Evolutionary conservation across 108 stramenopile genomes (phyloP).

Genomic region (Nannochloropsis granulata): DNA sequence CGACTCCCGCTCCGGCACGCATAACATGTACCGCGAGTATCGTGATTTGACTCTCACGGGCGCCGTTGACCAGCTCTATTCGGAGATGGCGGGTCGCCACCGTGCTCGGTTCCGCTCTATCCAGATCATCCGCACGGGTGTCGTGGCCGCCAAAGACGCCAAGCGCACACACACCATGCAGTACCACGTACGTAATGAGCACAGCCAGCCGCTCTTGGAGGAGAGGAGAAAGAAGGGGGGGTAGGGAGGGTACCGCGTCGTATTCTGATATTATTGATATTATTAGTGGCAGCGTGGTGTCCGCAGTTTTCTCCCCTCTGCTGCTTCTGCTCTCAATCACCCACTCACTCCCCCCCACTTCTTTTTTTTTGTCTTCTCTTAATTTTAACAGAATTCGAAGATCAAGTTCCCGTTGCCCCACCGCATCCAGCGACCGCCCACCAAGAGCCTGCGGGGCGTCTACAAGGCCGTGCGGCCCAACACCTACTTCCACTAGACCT

Average conservation of each 20-base stretch:
- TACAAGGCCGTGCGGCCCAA: constrained; percentile 43
- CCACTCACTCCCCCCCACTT: neutral
- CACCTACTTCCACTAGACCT: constrained; percentile 42
- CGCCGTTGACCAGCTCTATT: constrained; percentile 93
- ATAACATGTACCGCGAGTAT: constrained; percentile 99
- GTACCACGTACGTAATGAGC: constrained; percentile 39
- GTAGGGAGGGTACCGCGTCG: neutral
- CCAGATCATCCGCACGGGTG: constrained; percentile 94
- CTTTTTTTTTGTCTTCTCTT: neutral
- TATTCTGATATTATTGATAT: neutral
- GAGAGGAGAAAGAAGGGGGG: neutral
- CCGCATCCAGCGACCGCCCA: constrained; percentile 68
- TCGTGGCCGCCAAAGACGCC: constrained; percentile 68
- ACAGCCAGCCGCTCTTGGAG: neutral
- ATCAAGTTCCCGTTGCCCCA: constrained; percentile 97
- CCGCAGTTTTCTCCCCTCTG: neutral
- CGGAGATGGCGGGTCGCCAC: constrained; percentile 99
- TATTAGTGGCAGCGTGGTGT: neutral
- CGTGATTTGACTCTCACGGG: constrained; percentile 84
- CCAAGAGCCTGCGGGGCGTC: constrained; percentile 33
- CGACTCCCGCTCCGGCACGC: constrained; percentile 94
- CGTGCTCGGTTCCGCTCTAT: constrained; percentile 93
- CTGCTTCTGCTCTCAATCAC: neutral
- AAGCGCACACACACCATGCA: constrained; percentile 69
- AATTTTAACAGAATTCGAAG: constrained; percentile 38